A percentile compares a stretch with the other conserved stretches of the same genome.
These are phyloP conservation scores for Hirschfeldia incana DNA, from an alignment of 345 rosid genomes.

Conservation along the genomic window DNA sequence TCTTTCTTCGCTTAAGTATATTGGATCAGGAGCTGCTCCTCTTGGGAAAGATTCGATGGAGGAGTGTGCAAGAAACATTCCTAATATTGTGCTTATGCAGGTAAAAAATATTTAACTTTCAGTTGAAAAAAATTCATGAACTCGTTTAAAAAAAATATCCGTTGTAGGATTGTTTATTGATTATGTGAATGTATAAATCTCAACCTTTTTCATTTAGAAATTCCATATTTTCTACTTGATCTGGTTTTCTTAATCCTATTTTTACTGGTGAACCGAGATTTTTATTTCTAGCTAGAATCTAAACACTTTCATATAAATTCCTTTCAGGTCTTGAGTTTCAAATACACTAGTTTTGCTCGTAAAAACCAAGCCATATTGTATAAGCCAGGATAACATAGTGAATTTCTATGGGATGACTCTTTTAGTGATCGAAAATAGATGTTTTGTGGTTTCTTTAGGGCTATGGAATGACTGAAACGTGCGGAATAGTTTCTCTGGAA, in stretches of 20 bases:
- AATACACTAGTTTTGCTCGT: not conserved
- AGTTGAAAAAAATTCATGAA: too few relatives aligned
- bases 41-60: conserved; percentile 84
- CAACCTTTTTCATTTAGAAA: not conserved
- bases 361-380: not conserved
- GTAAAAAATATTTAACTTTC: conserved; percentile 29
- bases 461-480: conserved; percentile 91
- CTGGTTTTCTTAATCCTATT: too few relatives aligned
- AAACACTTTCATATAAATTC: not conserved
- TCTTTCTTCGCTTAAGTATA: conserved; percentile 62
- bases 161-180: not conserved
- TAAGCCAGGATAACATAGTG: too few relatives aligned
- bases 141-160: too few relatives aligned
- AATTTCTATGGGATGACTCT: not conserved
- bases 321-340: not conserved
- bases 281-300: not conserved
- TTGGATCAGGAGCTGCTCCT: conserved; percentile 92
- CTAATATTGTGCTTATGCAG: conserved; percentile 59
- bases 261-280: too few relatives aligned
- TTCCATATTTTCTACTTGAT: too few relatives aligned
- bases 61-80: conserved; percentile 65
- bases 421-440: conserved; percentile 12
- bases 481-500: conserved; percentile 64
- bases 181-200: not conserved
- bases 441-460: conserved; percentile 55